Base-by-base conservation (phyloP, 2,329 filamentous ascomycete species). In the Colletotrichum acutatum region DNA sequence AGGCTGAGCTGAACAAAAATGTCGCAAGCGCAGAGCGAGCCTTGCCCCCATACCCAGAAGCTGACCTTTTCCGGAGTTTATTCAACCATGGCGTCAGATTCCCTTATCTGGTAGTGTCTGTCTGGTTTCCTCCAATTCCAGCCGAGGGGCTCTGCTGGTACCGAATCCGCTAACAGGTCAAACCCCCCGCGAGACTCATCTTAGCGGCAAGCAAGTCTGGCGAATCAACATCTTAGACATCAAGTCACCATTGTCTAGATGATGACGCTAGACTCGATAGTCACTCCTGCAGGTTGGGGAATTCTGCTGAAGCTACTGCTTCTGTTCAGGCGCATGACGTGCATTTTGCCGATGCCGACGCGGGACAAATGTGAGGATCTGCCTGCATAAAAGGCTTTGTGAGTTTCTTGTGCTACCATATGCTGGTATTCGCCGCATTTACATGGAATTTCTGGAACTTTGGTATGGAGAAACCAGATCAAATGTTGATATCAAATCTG, bases 51-150 rank as follows among this genome's bases (percentile, higher is more conserved):
- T 12, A 16, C 22, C 34, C 19, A n/a, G 11, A 37, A 16, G 42
- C 22, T 32, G 53, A n/a, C 52, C 34, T 53, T 37, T 60, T 26
- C 24, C 22, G 34, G 24, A 28, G 4, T 16, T 16, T n/a, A 24
- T 30, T 52, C 34, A 42, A 30, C 42, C 56, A 61, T 62, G 46
- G 65, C 57, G 56, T 67, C 42, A 61, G 12, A 60, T 37, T 14
- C 19, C 42, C 28, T 16, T 12, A 66, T 66, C 53, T 14, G 53
- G 42, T 5, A 19, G 37, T 42, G 37, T 42, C 53, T 42, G 37
- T 42, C 53, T n/a, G 53, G 42, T 9, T n/a, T 49, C 42, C 24
- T n/a, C 63, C 24, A 28, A 34, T 16, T 46, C 58, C 34, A 42
- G 8, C 8, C 14, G 34, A 28, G 34, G 22, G 34, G 22, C 16